Conservation (phyloP, 306 rosid genomes). For the Gastrolobium bilobum region DNA sequence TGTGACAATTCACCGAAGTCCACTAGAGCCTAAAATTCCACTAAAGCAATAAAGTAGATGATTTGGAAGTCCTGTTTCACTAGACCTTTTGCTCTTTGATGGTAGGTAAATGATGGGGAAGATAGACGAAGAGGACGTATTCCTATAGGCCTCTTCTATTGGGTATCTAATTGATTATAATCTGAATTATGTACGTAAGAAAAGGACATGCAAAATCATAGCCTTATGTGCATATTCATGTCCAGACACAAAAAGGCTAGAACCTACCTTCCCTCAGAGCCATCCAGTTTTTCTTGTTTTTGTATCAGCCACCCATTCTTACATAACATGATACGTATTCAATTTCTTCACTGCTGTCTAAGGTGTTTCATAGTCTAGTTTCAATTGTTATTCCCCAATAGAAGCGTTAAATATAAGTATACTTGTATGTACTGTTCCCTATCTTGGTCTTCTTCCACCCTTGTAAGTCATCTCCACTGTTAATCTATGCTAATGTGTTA, state of each 20-base stretch:
- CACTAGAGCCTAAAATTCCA: constrained; percentile 42
- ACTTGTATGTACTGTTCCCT: neutral
- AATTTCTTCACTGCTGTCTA: constrained; percentile 34
- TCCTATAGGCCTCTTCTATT: constrained; percentile 38
- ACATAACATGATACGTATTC: constrained; percentile 10
- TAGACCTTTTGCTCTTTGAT: constrained; percentile 39
- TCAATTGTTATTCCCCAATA: constrained; percentile 5
- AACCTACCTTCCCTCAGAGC: neutral
- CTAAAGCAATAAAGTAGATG: constrained; percentile 50
- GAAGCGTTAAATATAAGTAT: neutral
- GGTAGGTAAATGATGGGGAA: constrained; percentile 51
- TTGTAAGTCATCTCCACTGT: neutral
- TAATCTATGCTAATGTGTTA: neutral
- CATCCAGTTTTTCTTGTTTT: constrained; percentile 1
- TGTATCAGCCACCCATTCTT: constrained; percentile 28
- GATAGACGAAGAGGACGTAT: constrained; percentile 45
- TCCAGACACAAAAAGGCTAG: constrained; percentile 33
- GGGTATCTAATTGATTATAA: constrained; percentile 54
- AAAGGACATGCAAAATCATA: constrained; percentile 50
- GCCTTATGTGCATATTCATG: constrained; percentile 50
- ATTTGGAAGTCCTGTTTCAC: constrained; percentile 47
- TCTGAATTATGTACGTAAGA: constrained; percentile 49
- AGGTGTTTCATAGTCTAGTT: neutral
- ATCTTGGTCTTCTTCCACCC: neutral
- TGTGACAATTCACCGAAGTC: constrained; percentile 44